A percentile compares a stretch with the other conserved stretches of the same genome.
phyloP scores from a whole-genome alignment of 257 asterid genomes.

The Anisodus tanguticus region DNA sequence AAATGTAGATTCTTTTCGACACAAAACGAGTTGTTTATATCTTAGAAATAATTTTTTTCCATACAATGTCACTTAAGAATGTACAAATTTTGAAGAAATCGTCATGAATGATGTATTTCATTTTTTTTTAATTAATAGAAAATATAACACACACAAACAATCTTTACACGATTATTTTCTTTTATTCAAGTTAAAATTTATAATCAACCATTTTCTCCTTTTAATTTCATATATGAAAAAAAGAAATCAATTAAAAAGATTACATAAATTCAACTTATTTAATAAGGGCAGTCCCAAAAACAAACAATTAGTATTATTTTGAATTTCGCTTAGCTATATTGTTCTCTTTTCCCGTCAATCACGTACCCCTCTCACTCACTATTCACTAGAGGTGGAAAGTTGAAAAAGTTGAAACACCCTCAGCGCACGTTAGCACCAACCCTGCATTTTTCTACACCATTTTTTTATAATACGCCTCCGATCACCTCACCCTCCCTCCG shows the following conservation, averaged over 20 bases:
- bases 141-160: no score
- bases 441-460: slow-evolving; percentile 1
- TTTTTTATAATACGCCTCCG: slow-evolving; percentile 27
- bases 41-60: no score
- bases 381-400: slow-evolving; percentile 23
- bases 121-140: no score
- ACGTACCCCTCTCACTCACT: slow-evolving; percentile 34
- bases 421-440: slow-evolving; percentile 60
- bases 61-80: no score
- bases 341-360: background rate
- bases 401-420: slow-evolving; percentile 36
- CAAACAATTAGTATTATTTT: background rate
- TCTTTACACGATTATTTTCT: background rate
- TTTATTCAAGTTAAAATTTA: background rate
- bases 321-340: background rate
- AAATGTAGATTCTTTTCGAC: background rate
- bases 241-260: no score
- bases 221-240: background rate
- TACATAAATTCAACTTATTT: no score
- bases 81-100: no score
- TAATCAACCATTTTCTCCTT: background rate
- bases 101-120: no score
- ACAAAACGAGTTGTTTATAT: no score
- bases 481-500: slow-evolving; percentile 17
- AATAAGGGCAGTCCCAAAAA: background rate